phyloP scores from a whole-genome alignment of 2,329 filamentous ascomycete genomes.

The Alternaria hordeiaustralica region DNA sequence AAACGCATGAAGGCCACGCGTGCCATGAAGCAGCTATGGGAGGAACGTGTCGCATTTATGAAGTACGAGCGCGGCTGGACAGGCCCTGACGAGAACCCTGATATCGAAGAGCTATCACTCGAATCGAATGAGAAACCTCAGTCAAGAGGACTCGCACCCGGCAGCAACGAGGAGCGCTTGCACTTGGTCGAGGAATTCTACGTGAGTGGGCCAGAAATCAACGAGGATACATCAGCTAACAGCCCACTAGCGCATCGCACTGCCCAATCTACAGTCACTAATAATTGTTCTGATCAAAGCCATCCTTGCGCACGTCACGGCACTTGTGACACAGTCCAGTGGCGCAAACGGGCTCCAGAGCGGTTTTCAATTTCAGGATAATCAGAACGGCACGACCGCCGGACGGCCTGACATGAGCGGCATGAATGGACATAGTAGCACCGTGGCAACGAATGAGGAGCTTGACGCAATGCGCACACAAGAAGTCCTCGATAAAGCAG shows the following conservation, averaged over 20 bases:
- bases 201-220: conserved; percentile 59
- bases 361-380: conserved; percentile 51
- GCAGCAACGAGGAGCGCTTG: conserved; percentile 69
- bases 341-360: conserved; percentile 59
- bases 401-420: conserved; percentile 42
- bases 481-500: conserved; percentile 89
- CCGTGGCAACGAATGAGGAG: conserved; percentile 65
- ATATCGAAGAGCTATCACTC: conserved; percentile 51
- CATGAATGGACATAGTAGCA: conserved; percentile 36
- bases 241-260: conserved; percentile 68
- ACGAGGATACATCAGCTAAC: conserved; percentile 12
- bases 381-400: conserved; percentile 47
- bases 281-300: conserved; percentile 92
- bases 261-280: conserved; percentile 89
- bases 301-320: conserved; percentile 84
- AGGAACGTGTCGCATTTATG: conserved; percentile 88
- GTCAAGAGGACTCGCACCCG: conserved; percentile 46
- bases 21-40: conserved; percentile 91
- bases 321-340: conserved; percentile 70
- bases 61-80: conserved; percentile 93
- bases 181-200: conserved; percentile 83
- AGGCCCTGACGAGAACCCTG: conserved; percentile 54
- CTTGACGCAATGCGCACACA: conserved; percentile 80
- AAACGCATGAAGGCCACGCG: conserved; percentile 89
- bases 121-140: conserved; percentile 40